Conservation (phyloP, 352 stramenopile genomes). For the Aphanomyces stellatus region DNA sequence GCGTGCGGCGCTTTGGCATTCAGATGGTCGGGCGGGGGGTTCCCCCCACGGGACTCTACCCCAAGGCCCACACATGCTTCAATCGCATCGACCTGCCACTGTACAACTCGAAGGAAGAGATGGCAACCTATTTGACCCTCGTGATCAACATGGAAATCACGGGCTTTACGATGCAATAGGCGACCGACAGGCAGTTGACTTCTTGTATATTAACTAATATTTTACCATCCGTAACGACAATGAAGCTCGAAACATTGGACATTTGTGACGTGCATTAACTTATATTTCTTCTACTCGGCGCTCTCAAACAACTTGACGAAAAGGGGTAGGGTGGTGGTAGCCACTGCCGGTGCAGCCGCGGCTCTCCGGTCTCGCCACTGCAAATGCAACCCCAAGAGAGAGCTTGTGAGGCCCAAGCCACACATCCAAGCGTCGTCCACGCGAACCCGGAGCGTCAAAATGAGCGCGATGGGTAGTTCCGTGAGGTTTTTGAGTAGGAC, state of each 20-base stretch:
- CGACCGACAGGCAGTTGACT: background rate
- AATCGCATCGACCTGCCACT: slow-evolving; percentile 81
- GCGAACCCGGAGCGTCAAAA: slow-evolving; percentile 33
- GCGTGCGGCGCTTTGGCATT: slow-evolving; percentile 94
- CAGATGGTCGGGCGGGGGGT: slow-evolving; percentile 85
- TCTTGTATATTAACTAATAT: background rate
- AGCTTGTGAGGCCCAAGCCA: slow-evolving; percentile 29
- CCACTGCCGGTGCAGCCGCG: no score
- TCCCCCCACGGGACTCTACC: slow-evolving; percentile 60
- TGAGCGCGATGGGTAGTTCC: slow-evolving; percentile 43
- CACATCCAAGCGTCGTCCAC: slow-evolving; percentile 47
- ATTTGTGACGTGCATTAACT: no score
- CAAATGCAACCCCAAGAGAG: background rate
- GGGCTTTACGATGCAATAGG: slow-evolving; percentile 94
- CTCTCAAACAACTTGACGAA: background rate
- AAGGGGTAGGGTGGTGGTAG: background rate
- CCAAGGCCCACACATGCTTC: slow-evolving; percentile 83
- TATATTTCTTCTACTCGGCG: background rate
- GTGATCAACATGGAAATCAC: slow-evolving; percentile 98
- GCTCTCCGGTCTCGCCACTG: background rate
- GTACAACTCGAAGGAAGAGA: slow-evolving; percentile 60
- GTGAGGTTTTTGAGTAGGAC: slow-evolving; percentile 44
- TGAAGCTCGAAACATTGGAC: no score
- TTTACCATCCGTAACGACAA: no score
- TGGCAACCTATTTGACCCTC: slow-evolving; percentile 94